Percentiles rank a stretch among this genome's conserved stretches.
Evolutionary conservation across 2,329 filamentous ascomycete species (phyloP).

Genomic region (Plenodomus lindquistii): DNA sequence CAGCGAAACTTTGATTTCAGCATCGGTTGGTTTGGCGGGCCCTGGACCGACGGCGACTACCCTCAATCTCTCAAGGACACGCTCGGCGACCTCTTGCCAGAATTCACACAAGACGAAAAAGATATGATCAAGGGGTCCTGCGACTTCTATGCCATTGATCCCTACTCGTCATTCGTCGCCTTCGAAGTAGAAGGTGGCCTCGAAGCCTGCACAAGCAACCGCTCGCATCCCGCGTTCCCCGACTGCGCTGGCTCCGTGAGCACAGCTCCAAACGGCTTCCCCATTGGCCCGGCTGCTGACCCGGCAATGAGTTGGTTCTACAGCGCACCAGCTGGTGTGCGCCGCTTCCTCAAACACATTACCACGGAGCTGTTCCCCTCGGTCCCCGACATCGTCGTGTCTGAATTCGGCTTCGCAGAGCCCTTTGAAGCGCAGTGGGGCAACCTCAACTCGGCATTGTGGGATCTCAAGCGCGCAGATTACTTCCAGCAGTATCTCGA

Average conservation of each 20-base stretch:
- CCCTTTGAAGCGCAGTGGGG: slow-evolving; percentile 44
- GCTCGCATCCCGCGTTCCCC: slow-evolving; percentile 46
- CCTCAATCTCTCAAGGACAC: slow-evolving; percentile 46
- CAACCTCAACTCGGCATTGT: slow-evolving; percentile 38
- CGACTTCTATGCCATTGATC: slow-evolving; percentile 51
- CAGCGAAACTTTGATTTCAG: slow-evolving; percentile 49
- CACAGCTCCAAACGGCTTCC: slow-evolving; percentile 48
- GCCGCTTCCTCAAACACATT: slow-evolving; percentile 49
- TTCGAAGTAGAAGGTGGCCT: slow-evolving; percentile 38
- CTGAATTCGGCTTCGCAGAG: slow-evolving; percentile 49
- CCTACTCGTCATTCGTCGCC: slow-evolving; percentile 38
- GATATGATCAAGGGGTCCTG: slow-evolving; percentile 49
- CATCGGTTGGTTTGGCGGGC: slow-evolving; percentile 52
- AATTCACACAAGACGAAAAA: slow-evolving; percentile 46
- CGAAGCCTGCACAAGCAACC: slow-evolving; percentile 48
- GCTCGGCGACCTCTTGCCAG: slow-evolving; percentile 45
- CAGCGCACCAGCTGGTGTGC: slow-evolving; percentile 45
- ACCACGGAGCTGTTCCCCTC: slow-evolving; percentile 50
- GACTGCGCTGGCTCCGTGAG: slow-evolving; percentile 45
- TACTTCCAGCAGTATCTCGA: slow-evolving; percentile 50
- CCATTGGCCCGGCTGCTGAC: slow-evolving; percentile 50
- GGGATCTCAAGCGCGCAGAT: slow-evolving; percentile 48
- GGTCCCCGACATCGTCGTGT: slow-evolving; percentile 47
- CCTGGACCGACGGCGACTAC: slow-evolving; percentile 53
- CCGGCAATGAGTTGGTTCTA: slow-evolving; percentile 48